Conservation (phyloP, 1,284 basidiomycete species). For the Sanghuangporus sanghuang region DNA sequence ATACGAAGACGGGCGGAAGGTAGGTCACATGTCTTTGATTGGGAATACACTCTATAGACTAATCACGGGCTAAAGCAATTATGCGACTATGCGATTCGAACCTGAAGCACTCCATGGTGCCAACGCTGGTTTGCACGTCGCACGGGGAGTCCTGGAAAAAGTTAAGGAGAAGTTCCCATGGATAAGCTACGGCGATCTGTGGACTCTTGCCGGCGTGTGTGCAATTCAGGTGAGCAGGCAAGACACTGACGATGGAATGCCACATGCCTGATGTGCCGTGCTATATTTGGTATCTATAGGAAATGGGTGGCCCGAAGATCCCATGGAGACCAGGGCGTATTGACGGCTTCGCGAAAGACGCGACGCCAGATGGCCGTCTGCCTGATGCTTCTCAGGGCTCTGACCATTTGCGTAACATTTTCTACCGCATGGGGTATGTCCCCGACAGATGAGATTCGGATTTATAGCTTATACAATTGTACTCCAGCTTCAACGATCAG, state of each 20-base stretch:
- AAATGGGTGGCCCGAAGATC: conserved; percentile 79
- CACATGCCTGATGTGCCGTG: neutral
- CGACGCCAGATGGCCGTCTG: conserved; percentile 90
- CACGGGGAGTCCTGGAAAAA: conserved; percentile 81
- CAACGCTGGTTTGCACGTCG: conserved; percentile 82
- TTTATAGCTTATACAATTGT: conserved; percentile 7
- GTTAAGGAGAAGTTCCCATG: conserved; percentile 84
- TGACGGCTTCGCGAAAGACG: conserved; percentile 73
- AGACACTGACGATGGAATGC: neutral
- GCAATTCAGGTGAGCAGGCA: conserved; percentile 60
- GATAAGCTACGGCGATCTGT: conserved; percentile 93
- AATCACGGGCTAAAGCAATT: conserved; percentile 55
- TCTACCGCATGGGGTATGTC: conserved; percentile 80
- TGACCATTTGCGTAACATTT: conserved; percentile 85
- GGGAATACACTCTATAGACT: neutral
- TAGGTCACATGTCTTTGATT: conserved; percentile 26
- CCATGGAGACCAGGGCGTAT: conserved; percentile 88
- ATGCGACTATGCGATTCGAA: conserved; percentile 92
- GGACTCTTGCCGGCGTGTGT: conserved; percentile 86
- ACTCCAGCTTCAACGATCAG: conserved; percentile 81
- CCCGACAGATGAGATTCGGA: neutral
- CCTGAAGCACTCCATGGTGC: conserved; percentile 83
- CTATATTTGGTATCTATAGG: conserved; percentile 30
- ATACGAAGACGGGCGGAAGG: conserved; percentile 85
- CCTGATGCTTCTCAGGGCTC: conserved; percentile 85